phyloP scores from a whole-genome alignment of 352 stramenopile genomes.

The Globisporangium alternatum region DNA sequence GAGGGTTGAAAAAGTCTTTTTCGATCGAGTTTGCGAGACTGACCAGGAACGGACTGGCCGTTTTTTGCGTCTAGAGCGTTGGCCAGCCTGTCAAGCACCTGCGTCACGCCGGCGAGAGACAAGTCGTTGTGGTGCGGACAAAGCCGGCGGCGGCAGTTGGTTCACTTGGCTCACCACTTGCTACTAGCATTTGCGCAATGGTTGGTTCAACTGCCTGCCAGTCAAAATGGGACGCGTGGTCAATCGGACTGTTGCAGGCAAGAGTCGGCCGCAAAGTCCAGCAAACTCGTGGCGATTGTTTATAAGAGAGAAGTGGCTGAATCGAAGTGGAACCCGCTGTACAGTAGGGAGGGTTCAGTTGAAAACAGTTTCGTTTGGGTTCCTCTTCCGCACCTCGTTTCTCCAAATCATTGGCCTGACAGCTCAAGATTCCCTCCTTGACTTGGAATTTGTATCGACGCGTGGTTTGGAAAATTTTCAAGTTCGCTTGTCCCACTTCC shows the following conservation, averaged over 20 bases:
- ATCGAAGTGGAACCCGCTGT: background rate
- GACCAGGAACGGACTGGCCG: background rate
- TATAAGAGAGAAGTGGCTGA: background rate
- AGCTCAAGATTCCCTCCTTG: background rate
- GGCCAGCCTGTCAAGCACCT: slow-evolving; percentile 10
- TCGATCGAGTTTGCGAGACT: background rate
- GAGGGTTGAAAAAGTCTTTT: background rate
- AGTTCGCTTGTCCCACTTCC: background rate
- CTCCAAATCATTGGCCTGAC: background rate
- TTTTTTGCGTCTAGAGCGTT: slow-evolving; percentile 10
- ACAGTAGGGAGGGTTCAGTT: slow-evolving; percentile 2
- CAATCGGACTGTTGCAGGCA: background rate
- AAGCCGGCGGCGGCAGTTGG: slow-evolving; percentile 2
- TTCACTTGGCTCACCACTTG: slow-evolving; percentile 3
- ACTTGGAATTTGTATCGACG: background rate
- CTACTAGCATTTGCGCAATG: background rate
- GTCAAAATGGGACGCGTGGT: background rate
- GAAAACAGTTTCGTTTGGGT: slow-evolving; percentile 3
- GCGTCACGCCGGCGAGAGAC: background rate
- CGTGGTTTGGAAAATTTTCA: background rate
- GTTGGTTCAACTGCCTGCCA: background rate
- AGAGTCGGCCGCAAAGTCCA: background rate
- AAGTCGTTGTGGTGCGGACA: slow-evolving; percentile 2
- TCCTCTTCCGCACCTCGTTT: background rate
- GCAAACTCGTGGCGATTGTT: background rate